phyloP scores from a whole-genome alignment of 2,329 filamentous ascomycete species.

The Cryphonectria radicalis region DNA sequence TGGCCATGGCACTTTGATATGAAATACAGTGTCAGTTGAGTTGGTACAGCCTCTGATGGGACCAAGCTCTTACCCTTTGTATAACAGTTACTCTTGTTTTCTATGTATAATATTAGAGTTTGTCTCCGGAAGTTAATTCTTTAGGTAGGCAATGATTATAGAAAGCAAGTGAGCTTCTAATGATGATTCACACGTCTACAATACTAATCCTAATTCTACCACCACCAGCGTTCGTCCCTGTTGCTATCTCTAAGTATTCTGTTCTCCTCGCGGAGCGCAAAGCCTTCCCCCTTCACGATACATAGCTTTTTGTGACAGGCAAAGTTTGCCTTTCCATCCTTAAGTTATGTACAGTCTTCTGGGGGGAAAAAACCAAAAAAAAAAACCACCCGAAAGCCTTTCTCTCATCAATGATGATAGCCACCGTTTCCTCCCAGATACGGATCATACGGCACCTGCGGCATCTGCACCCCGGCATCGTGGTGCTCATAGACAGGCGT shows the following conservation, averaged over 20 bases:
- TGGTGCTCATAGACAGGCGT: background rate
- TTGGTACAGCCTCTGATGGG: too few species aligned
- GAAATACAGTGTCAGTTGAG: background rate
- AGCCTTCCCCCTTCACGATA: background rate
- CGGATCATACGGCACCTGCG: background rate
- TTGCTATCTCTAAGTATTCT: background rate
- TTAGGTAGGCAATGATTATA: background rate
- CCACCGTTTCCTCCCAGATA: background rate
- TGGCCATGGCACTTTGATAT: background rate
- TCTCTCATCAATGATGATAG: slow-evolving; percentile 39
- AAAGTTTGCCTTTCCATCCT: background rate
- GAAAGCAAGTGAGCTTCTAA: background rate
- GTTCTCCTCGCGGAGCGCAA: background rate
- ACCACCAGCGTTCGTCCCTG: too few species aligned
- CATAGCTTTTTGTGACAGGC: background rate
- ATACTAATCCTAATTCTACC: background rate
- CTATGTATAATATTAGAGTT: too few species aligned
- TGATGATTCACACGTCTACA: background rate
- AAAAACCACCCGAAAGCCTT: slow-evolving; percentile 20
- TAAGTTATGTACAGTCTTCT: background rate
- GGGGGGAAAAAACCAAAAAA: too few species aligned
- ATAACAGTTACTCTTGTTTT: too few species aligned
- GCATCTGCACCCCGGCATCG: background rate
- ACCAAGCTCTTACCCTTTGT: too few species aligned
- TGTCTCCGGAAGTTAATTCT: too few species aligned